Evolutionary conservation across 192 early-diverging fungal genomes (phyloP), one percentile per base, ranked within the genome.

Genomic region (Podila epicladia): DNA sequence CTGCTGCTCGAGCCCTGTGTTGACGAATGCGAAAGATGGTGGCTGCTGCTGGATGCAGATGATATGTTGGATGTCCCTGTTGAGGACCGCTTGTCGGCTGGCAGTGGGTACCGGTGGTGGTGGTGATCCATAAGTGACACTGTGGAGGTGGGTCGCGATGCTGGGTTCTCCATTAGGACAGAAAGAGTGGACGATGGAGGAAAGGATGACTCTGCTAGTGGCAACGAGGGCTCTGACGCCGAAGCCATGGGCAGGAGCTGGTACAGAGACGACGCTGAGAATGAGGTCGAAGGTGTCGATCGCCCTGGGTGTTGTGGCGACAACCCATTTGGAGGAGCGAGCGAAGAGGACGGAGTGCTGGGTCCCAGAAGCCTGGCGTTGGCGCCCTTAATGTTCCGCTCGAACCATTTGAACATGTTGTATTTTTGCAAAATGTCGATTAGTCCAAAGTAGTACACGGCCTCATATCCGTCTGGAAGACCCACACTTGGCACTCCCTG

Each of bases 381-480:
- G 35, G 66, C 77, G 9, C 77, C 77, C 35, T 80, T 80, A 22
- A 80, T 19, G 65, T 69, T 73, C 2, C 67, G 65, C 24, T 80
- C 77, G 22, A 80, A 35, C 77, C 77, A 69, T 17, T 80, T 80
- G 33, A 69, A 22, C 5, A 80, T 28, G 49, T 68, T 80, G 58
- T 80, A 80, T 57, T 69, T 80, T 65, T 80, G 77, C 13, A 80
- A 66, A 53, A 80, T 65, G 58, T 80, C 77, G 29, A 80, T 73
- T 7, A 80, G 35, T 26, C 77, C 77, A 80, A 80, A 80, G 51
- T 80, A 80, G 41, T 80, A 80, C 5, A 80, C 67, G 0, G 45
- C 70, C 31, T 80, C 77, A 15, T 62, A 80, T 0, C 66, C 77
- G 26, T 73, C 77, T 5, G 64, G 70, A 2, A 73, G 37, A 2